Conservation (phyloP, 2,329 filamentous ascomycete species). For the Dactylellina haptotyla region DNA sequence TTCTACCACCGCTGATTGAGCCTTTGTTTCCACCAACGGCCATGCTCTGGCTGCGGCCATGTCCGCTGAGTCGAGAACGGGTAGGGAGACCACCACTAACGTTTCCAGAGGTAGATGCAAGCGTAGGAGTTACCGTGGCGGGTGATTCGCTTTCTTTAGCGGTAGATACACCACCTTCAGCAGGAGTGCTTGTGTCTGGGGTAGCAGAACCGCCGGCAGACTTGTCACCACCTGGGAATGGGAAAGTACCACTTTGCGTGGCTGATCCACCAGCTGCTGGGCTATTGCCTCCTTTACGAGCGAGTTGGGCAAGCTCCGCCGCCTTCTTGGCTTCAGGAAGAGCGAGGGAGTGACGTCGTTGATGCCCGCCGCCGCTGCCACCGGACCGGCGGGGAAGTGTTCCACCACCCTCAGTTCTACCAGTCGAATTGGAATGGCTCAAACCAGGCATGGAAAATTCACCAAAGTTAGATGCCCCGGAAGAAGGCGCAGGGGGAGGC, state of each 20-base stretch:
- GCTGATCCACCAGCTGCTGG: slow-evolving; percentile 67
- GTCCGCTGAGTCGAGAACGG: slow-evolving; percentile 69
- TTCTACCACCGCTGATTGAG: slow-evolving; percentile 71
- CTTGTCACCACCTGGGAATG: slow-evolving; percentile 76
- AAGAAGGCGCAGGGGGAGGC: slow-evolving; percentile 89
- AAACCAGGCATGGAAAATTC: slow-evolving; percentile 75
- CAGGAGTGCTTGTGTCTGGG: slow-evolving; percentile 53
- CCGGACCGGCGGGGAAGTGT: slow-evolving; percentile 60
- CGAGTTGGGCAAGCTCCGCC: slow-evolving; percentile 83
- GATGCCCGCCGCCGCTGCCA: slow-evolving; percentile 82
- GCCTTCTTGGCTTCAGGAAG: slow-evolving; percentile 97
- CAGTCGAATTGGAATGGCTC: slow-evolving; percentile 56
- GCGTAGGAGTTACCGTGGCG: slow-evolving; percentile 18
- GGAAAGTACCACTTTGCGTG: slow-evolving; percentile 71
- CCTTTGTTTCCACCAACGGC: slow-evolving; percentile 69
- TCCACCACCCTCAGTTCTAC: slow-evolving; percentile 43
- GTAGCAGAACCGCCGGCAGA: slow-evolving; percentile 67
- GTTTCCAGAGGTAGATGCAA: slow-evolving; percentile 40
- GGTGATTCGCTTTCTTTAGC: slow-evolving; percentile 43
- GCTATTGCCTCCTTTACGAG: slow-evolving; percentile 80
- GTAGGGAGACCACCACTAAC: slow-evolving; percentile 60
- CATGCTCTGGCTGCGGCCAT: slow-evolving; percentile 90
- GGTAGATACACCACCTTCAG: slow-evolving; percentile 58
- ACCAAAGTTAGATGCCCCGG: slow-evolving; percentile 80
- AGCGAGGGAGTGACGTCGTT: slow-evolving; percentile 92